A percentile compares a stretch with the other conserved stretches of the same genome.
These are phyloP conservation scores for Hermanozyma aechmeae DNA, from an alignment of 805 yeast species.

Conservation along the genomic window DNA sequence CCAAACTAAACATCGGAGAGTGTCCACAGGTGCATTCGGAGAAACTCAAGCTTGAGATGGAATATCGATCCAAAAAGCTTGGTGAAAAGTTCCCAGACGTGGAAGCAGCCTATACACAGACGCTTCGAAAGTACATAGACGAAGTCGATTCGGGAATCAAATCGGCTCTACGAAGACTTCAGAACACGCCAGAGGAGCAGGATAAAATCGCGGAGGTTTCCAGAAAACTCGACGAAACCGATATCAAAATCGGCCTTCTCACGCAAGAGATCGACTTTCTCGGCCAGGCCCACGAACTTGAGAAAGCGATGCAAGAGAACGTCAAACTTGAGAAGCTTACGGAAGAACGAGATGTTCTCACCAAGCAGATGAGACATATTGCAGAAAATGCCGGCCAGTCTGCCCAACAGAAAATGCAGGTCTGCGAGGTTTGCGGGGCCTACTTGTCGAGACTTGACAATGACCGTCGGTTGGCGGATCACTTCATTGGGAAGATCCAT, in stretches of 20 bases:
- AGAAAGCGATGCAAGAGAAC: constrained; percentile 37
- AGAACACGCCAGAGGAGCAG: constrained; percentile 68
- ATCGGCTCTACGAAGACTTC: constrained; percentile 53
- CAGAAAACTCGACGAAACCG: constrained; percentile 50
- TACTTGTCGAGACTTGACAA: constrained; percentile 77
- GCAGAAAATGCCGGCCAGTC: constrained; percentile 74
- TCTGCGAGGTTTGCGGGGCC: constrained; percentile 86
- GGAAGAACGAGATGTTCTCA: constrained; percentile 41
- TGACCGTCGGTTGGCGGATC: constrained; percentile 83
- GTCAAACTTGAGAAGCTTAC: constrained; percentile 34
- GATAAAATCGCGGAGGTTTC: constrained; percentile 47
- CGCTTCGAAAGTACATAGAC: constrained; percentile 45
- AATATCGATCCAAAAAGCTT: constrained; percentile 32
- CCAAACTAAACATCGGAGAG: constrained; percentile 74
- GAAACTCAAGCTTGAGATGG: constrained; percentile 64
- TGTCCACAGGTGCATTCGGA: constrained; percentile 73
- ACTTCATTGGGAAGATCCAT: constrained; percentile 82
- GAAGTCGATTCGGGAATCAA: constrained; percentile 62
- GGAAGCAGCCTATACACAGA: constrained; percentile 39
- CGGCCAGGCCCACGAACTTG: constrained; percentile 38
- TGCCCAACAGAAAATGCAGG: constrained; percentile 85
- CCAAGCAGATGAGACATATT: constrained; percentile 47
- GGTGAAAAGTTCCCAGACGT: constrained; percentile 40
- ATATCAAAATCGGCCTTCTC: constrained; percentile 55
- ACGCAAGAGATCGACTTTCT: constrained; percentile 55